These are phyloP conservation scores for Forsythia suspensa DNA, from an alignment of 257 asterid genomes.

Conservation along the genomic window DNA sequence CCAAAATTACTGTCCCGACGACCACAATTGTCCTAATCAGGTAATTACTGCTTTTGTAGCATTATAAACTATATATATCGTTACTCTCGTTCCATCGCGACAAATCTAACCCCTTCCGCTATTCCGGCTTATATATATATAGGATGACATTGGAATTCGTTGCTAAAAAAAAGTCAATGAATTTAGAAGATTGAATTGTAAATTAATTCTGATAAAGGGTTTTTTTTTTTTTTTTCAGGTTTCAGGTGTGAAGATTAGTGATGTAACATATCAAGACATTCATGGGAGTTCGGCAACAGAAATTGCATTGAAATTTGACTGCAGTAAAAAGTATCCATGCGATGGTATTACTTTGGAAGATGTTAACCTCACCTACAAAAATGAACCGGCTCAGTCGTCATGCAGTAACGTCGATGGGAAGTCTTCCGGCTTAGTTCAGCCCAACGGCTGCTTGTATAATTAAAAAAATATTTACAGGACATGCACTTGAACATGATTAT, in stretches of 20 bases:
- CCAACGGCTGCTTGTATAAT: conserved; percentile 28
- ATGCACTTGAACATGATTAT: background rate
- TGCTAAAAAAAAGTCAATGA: background rate
- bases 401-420: conserved; percentile 36
- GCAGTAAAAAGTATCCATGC: conserved; percentile 35
- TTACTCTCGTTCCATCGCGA: background rate
- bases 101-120: background rate
- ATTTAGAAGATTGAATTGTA: background rate
- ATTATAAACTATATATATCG: background rate
- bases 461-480: background rate
- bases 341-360: conserved; percentile 33
- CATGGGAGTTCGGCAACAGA: conserved; percentile 48
- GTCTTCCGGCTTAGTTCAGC: conserved; percentile 24
- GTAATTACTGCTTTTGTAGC: background rate
- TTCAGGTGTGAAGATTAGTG: conserved; percentile 43
- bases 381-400: conserved; percentile 31
- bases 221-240: background rate
- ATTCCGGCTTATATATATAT: background rate
- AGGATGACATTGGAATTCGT: too few species aligned
- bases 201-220: background rate
- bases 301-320: conserved; percentile 38
- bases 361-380: conserved; percentile 29
- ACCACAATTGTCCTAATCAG: conserved; percentile 32
- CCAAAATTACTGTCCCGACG: conserved; percentile 59
- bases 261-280: conserved; percentile 39